phyloP scores from a whole-genome alignment of 768 basidiomycete genomes.

The Amanita rubescens region DNA sequence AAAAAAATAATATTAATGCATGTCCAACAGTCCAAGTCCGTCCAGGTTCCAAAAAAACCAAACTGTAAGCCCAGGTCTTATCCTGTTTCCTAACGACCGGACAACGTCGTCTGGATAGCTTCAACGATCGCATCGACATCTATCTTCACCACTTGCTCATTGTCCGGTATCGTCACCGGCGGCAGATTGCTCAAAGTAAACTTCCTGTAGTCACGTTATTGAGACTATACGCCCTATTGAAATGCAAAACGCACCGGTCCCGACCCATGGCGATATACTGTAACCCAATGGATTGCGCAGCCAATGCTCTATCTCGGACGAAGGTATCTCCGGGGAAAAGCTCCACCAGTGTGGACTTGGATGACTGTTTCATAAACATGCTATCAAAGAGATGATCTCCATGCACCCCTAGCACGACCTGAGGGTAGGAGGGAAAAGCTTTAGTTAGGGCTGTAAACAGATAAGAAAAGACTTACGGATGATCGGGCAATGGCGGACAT shows the following conservation, averaged over 20 bases:
- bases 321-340: conserved; percentile 67
- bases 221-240: background rate
- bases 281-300: conserved; percentile 45
- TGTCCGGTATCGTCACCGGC: conserved; percentile 17
- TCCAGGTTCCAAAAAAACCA: too few relatives aligned
- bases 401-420: conserved; percentile 58
- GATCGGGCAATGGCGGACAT: conserved; percentile 62
- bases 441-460: too few relatives aligned
- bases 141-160: conserved; percentile 24
- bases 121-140: conserved; percentile 35
- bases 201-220: conserved; percentile 21
- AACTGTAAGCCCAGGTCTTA: too few relatives aligned
- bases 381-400: conserved; percentile 59
- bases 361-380: conserved; percentile 59
- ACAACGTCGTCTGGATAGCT: conserved; percentile 18
- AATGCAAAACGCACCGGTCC: conserved; percentile 20
- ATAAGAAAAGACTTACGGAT: conserved; percentile 60
- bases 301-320: conserved; percentile 52
- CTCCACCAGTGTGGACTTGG: conserved; percentile 63
- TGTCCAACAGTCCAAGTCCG: too few relatives aligned
- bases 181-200: conserved; percentile 28
- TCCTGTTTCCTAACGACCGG: background rate
- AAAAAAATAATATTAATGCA: too few relatives aligned
- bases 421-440: too few relatives aligned
- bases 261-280: conserved; percentile 56